Evolutionary conservation across 2,329 filamentous ascomycete genomes (phyloP).

Genomic region (Penicillium olsonii): DNA sequence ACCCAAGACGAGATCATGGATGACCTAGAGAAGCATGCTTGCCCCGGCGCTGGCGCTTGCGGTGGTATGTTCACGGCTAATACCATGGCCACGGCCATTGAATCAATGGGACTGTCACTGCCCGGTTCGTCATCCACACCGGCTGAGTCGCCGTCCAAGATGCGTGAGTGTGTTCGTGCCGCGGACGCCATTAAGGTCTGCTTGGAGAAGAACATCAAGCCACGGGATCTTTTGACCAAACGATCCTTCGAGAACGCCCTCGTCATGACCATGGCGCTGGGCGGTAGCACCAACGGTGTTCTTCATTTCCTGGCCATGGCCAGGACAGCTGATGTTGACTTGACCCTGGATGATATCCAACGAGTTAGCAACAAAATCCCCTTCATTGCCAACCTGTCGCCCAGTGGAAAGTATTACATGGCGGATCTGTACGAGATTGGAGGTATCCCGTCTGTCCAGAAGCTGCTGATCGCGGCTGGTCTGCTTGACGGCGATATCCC

Average conservation of each 20-base stretch:
- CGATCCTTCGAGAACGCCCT: constrained; percentile 84
- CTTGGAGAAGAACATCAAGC: constrained; percentile 80
- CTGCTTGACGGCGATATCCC: constrained; percentile 75
- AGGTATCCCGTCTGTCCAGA: constrained; percentile 82
- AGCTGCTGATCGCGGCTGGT: constrained; percentile 74
- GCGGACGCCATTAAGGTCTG: constrained; percentile 76
- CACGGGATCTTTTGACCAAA: constrained; percentile 77
- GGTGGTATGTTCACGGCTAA: constrained; percentile 95
- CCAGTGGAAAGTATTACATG: constrained; percentile 82
- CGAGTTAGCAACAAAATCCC: constrained; percentile 79
- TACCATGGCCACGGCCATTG: constrained; percentile 88
- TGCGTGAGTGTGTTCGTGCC: constrained; percentile 80
- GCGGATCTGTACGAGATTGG: constrained; percentile 84
- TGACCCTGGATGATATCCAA: constrained; percentile 81
- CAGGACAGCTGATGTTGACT: constrained; percentile 73
- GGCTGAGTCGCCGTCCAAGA: constrained; percentile 77
- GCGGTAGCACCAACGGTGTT: constrained; percentile 85
- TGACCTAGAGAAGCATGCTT: constrained; percentile 78
- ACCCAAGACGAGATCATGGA: constrained; percentile 76
- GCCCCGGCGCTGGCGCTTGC: constrained; percentile 76
- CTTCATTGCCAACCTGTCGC: constrained; percentile 82
- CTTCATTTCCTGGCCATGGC: constrained; percentile 91
- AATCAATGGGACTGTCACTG: constrained; percentile 81
- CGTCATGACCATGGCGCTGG: constrained; percentile 88
- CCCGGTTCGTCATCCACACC: constrained; percentile 84